These are phyloP conservation scores for Talaromyces trachyspermus DNA, from an alignment of 495 filamentous ascomycete genomes.

Conservation along the genomic window DNA sequence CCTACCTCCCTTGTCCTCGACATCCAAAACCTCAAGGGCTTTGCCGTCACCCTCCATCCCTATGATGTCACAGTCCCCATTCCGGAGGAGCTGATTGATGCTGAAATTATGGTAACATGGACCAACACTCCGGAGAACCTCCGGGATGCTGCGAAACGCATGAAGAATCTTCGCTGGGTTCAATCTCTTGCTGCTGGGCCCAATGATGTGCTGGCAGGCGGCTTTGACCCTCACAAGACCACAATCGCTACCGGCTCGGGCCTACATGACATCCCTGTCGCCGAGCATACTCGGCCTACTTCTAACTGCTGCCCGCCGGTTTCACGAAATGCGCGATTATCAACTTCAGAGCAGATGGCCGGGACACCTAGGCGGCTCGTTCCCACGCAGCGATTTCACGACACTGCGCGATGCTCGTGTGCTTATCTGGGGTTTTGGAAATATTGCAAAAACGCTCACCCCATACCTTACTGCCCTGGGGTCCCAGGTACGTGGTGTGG, in stretches of 20 bases:
- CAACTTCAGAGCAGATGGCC: slow-evolving; percentile 48
- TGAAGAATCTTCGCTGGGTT: slow-evolving; percentile 51
- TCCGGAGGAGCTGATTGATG: slow-evolving; percentile 44
- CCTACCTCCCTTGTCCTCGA: slow-evolving; percentile 50
- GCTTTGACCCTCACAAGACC: slow-evolving; percentile 40
- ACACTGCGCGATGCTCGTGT: slow-evolving; percentile 43
- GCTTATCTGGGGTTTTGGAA: slow-evolving; percentile 27
- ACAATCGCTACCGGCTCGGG: slow-evolving; percentile 50
- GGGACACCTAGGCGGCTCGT: slow-evolving; percentile 44
- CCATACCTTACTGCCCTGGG: slow-evolving; percentile 21
- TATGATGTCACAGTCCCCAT: slow-evolving; percentile 49
- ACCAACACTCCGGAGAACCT: slow-evolving; percentile 46
- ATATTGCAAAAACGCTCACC: slow-evolving; percentile 27
- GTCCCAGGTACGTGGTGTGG: slow-evolving; percentile 19
- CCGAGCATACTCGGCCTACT: slow-evolving; percentile 52
- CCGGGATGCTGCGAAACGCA: slow-evolving; percentile 35
- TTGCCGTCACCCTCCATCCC: slow-evolving; percentile 40
- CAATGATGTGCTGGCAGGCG: slow-evolving; percentile 52
- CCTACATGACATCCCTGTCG: slow-evolving; percentile 53
- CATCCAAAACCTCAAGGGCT: slow-evolving; percentile 41
- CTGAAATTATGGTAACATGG: slow-evolving; percentile 51
- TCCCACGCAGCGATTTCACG: slow-evolving; percentile 48
- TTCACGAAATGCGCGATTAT: slow-evolving; percentile 52
- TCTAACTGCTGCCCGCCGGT: slow-evolving; percentile 40
- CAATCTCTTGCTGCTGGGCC: slow-evolving; percentile 54